A percentile compares a stretch with the other conserved stretches of the same genome.
Conservation (phyloP, 139 green algal genomes). For the Chlamydomonas incerta region DNA sequence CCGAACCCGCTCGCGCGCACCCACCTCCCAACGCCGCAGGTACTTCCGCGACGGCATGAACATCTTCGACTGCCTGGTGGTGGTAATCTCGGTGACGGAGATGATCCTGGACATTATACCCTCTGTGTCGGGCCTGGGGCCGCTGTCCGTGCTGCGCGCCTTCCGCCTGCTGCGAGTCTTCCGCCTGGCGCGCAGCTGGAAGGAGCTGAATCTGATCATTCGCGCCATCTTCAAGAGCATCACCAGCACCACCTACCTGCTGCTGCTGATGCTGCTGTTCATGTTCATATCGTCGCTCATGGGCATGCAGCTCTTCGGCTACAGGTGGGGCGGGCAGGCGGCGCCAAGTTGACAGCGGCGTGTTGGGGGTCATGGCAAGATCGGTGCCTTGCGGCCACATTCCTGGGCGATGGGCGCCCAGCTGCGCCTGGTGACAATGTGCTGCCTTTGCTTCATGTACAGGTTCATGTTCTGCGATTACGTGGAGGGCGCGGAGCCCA, state of each 20-base stretch:
- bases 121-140: slow-evolving; percentile 50
- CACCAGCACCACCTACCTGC: slow-evolving; percentile 68
- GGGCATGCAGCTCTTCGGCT: slow-evolving; percentile 76
- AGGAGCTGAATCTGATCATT: slow-evolving; percentile 80
- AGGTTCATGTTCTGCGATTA: slow-evolving; percentile 46
- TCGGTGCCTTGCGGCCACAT: no score
- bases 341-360: no score
- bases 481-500: neutral
- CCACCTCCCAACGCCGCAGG: neutral
- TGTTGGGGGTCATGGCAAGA: no score
- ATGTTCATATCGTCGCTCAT: slow-evolving; percentile 81
- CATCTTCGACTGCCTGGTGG: slow-evolving; percentile 73
- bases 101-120: slow-evolving; percentile 72
- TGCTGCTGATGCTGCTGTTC: slow-evolving; percentile 76
- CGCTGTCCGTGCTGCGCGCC: slow-evolving; percentile 73
- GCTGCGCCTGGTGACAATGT: no score
- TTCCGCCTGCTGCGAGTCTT: slow-evolving; percentile 83
- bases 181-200: slow-evolving; percentile 72
- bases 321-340: neutral
- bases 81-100: slow-evolving; percentile 73
- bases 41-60: slow-evolving; percentile 75
- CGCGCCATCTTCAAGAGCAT: slow-evolving; percentile 69
- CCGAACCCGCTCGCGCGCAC: no score
- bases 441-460: no score
- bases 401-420: no score